Evolutionary conservation across 257 asterid species (phyloP), one percentile per base, ranked within the genome.

Genomic region (Ocimum tenuiflorum): DNA sequence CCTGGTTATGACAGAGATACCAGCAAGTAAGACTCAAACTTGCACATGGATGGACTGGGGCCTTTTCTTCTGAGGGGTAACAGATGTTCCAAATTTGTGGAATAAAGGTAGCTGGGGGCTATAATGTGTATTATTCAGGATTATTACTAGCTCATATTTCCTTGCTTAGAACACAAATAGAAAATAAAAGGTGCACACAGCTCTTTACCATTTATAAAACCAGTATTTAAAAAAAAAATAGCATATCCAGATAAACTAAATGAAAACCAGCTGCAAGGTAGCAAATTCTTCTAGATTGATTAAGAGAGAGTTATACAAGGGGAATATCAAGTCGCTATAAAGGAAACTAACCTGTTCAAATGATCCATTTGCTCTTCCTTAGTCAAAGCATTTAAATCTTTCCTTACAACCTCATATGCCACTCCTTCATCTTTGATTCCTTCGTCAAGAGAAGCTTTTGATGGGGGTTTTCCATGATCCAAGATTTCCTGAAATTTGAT

Each of bases 281-380:
- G 48, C 64, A 46, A 19, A 55, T 23, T 14, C 15, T 22, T 45
- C 58, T 48, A 59, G 48, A 63, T 55, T 71, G 29, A 55, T 41
- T 38, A 39, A 11, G 13, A 58, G 38, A 67, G 46, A 69, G 48
- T 4, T 50, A 65, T 39, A 42, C 14, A 35, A 55, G 68, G 60
- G 51, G 54, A 56, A 1, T 22, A 51, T 50, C 20, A 54, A 50
- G 58, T 22, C 31, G 61, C 48, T 20, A 62, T 20, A 60, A 63
- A 60, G 57, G 65, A 65, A 46, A 49, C 86, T 77, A 69, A 89
- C 99, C 95, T 87, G 73, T 76, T 76, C 62, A 92, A 86, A 17
- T 82, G 84, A 83, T 84, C 94, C 95, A 89, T 89, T 60, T 89
- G 96, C 78, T 92, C 99, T 80, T 92, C 97, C 75, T 63, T 79